These are phyloP conservation scores for Colletotrichum scovillei DNA, from an alignment of 2,329 filamentous ascomycete species.

Conservation along the genomic window DNA sequence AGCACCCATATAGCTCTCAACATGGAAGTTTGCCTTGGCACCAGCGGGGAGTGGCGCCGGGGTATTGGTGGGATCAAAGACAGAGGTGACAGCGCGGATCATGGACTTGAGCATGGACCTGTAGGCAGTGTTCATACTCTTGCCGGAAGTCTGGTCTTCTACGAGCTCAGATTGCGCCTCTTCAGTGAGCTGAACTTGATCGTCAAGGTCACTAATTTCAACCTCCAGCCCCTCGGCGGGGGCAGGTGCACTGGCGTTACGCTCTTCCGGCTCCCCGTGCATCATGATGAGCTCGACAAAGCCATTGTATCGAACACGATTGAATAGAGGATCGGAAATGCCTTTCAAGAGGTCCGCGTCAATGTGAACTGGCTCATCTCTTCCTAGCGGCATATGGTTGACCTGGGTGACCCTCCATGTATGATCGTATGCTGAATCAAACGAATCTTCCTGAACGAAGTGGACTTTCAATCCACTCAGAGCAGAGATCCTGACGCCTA, in stretches of 20 bases:
- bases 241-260: slow-evolving; percentile 41
- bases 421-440: slow-evolving; percentile 50
- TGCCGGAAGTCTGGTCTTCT: slow-evolving; percentile 38
- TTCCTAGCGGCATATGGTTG: slow-evolving; percentile 83
- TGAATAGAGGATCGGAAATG: slow-evolving; percentile 86
- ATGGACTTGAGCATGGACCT: slow-evolving; percentile 59
- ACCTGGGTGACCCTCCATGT: slow-evolving; percentile 82
- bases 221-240: slow-evolving; percentile 20
- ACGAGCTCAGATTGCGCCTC: slow-evolving; percentile 28
- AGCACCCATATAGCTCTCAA: slow-evolving; percentile 60
- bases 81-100: slow-evolving; percentile 58
- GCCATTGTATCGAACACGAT: slow-evolving; percentile 77
- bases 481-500: slow-evolving; percentile 45
- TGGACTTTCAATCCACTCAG: slow-evolving; percentile 71
- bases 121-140: slow-evolving; percentile 40
- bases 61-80: slow-evolving; percentile 51
- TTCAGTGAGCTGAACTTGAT: slow-evolving; percentile 31
- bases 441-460: slow-evolving; percentile 72
- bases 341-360: slow-evolving; percentile 80
- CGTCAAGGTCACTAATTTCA: slow-evolving; percentile 32
- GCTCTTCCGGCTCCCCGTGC: slow-evolving; percentile 42
- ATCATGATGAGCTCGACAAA: slow-evolving; percentile 81
- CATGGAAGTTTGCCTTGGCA: slow-evolving; percentile 43
- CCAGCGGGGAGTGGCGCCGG: slow-evolving; percentile 43
- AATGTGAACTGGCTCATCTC: slow-evolving; percentile 88